Base-by-base conservation (phyloP, 1,139 yeast species). In the Wickerhamomyces sp. region DNA sequence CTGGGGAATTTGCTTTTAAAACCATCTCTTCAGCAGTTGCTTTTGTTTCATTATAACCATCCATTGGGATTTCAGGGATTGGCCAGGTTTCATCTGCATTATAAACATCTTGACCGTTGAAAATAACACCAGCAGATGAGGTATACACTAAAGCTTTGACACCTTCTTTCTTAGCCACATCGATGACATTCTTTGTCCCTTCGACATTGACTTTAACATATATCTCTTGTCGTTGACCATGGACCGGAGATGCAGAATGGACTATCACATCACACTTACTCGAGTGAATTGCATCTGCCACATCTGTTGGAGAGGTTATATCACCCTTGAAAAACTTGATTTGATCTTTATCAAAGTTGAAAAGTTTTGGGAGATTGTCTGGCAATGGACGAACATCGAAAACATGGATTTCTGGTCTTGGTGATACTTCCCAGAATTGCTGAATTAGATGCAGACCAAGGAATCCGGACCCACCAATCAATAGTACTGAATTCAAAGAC, bases 31-130 rank as follows among this genome's bases (percentile, higher is more conserved):
- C 99, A 0, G 97, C 99, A 48, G 76, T 75, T 11, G 96, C 97
- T 64, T 94, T 94, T 15, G 99, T 91, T 62, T 87, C 91, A 61
- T 93, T 94, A 65, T 94, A 94, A 1, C 95, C 95, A 63, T 94
- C 99, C 98, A 94, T 90, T 54, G 95, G 94, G 39, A 79, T 78
- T 39, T 76, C 78, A 0, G 98, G 98, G 55, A 87, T 88, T 27
- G 99, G 98, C 87, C 93, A 86, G 13, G 84, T 68, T 68, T 94
- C 99, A 64, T 93, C 93, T 1, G 94, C 99, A 63, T 94, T 93
- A 57, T 79, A 79, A 42, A 93, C 75, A 60, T 93, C 96, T 49
- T 79, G 85, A 14, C 99, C 99, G 62, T 93, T 86, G 71, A 93
- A 94, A 36, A 91, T 86, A 27, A 93, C 99, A 53, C 99, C 98